These are phyloP conservation scores for Phytophthora quininea DNA, from an alignment of 352 stramenopile species.

Conservation along the genomic window DNA sequence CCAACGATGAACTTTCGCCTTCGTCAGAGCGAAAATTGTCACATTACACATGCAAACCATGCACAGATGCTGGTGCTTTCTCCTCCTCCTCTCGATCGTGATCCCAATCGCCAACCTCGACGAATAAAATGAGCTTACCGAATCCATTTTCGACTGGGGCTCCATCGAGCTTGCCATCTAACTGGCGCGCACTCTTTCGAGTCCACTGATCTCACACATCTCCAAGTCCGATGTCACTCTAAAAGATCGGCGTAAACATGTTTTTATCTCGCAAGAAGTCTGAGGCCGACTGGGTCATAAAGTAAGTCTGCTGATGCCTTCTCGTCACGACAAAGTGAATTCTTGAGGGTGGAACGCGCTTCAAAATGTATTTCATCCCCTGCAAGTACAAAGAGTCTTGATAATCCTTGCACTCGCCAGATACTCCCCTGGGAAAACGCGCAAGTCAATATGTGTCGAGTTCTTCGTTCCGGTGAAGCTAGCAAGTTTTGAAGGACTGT, in stretches of 20 bases:
- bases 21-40: no score
- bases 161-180: neutral
- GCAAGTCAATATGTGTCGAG: neutral
- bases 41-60: neutral
- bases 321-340: neutral
- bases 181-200: neutral
- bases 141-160: neutral
- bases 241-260: slow-evolving; percentile 2
- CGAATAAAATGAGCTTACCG: slow-evolving; percentile 10
- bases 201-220: neutral
- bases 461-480: neutral
- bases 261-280: slow-evolving; percentile 1
- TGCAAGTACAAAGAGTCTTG: neutral
- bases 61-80: neutral
- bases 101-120: slow-evolving; percentile 2
- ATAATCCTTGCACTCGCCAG: slow-evolving; percentile 2
- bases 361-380: neutral
- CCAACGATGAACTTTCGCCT: no score
- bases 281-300: neutral
- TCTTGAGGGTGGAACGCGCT: neutral
- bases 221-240: neutral
- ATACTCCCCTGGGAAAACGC: neutral
- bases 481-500: neutral
- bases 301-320: neutral
- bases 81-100: neutral